Evolutionary conservation across 2,329 filamentous ascomycete genomes (phyloP).

Genomic region (Lasiodiplodia hormozganensis): DNA sequence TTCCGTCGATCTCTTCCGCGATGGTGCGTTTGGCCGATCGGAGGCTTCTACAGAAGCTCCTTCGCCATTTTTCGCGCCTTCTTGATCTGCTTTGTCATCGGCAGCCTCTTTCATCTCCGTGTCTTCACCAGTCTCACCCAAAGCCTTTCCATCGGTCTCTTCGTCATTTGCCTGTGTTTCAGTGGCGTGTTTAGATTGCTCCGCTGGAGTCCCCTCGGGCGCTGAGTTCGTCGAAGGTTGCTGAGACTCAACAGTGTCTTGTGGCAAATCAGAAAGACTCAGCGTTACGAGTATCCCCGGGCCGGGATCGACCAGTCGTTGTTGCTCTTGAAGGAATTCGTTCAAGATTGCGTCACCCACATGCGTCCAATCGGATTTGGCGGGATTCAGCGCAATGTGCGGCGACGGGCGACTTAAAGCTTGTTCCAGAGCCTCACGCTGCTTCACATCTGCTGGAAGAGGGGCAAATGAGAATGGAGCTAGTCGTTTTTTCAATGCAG

Average conservation of each 20-base stretch:
- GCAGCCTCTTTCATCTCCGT: conserved; percentile 37
- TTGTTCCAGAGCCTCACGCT: conserved; percentile 8
- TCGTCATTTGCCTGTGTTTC: not conserved
- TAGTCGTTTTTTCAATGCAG: conserved; percentile 59
- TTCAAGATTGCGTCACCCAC: conserved; percentile 58
- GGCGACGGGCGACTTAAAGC: conserved; percentile 40
- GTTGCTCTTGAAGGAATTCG: conserved; percentile 50
- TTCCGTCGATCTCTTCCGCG: conserved; percentile 67
- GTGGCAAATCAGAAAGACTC: conserved; percentile 43
- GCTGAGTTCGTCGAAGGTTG: not conserved
- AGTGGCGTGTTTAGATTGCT: not conserved
- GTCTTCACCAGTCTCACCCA: conserved; percentile 28
- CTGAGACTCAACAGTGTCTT: not conserved
- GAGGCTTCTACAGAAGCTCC: conserved; percentile 17
- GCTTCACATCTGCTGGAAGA: conserved; percentile 43
- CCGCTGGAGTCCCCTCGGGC: not conserved
- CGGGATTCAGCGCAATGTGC: conserved; percentile 43
- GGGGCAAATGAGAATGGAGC: conserved; percentile 58
- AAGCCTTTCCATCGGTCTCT: not conserved
- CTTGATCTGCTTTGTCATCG: conserved; percentile 1
- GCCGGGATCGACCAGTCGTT: conserved; percentile 39
- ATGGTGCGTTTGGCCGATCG: conserved; percentile 49
- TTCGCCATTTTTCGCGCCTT: conserved; percentile 6
- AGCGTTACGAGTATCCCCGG: conserved; percentile 52
- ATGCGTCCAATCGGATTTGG: conserved; percentile 54